Evolutionary conservation across 306 rosid species (phyloP).

Genomic region (Fragaria vesca): DNA sequence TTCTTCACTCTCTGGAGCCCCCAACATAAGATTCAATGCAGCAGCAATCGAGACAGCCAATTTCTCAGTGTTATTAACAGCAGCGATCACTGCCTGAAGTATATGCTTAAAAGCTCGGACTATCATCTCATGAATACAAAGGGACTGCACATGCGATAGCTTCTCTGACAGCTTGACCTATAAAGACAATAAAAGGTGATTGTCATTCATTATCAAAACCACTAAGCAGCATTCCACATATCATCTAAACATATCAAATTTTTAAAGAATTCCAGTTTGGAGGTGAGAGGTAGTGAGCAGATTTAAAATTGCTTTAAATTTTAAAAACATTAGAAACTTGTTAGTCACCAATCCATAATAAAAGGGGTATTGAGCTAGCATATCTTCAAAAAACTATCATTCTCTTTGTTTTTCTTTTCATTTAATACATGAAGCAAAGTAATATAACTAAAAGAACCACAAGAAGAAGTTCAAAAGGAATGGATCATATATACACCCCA

Average conservation of each 20-base stretch:
- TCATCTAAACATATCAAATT: constrained; percentile 13
- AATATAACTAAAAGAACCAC: background rate
- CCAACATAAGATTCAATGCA: constrained; percentile 81
- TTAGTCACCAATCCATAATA: background rate
- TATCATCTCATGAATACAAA: constrained; percentile 96
- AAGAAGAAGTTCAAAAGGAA: constrained; percentile 14
- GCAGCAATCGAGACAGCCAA: constrained; percentile 77
- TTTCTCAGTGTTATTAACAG: constrained; percentile 58
- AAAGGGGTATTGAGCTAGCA: background rate
- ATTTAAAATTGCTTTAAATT: background rate
- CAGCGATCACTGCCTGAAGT: constrained; percentile 84
- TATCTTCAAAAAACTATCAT: background rate
- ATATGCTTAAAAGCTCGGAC: constrained; percentile 97
- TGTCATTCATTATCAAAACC: constrained; percentile 20
- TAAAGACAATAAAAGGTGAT: constrained; percentile 31
- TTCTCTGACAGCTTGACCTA: constrained; percentile 97
- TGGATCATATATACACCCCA: background rate
- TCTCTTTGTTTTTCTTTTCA: background rate
- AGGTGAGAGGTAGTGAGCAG: constrained; percentile 1
- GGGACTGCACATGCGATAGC: constrained; percentile 92
- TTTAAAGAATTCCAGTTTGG: constrained; percentile 8
- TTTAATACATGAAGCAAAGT: background rate
- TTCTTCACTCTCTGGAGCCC: constrained; percentile 61
- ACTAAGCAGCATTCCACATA: constrained; percentile 15
- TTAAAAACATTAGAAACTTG: background rate